phyloP scores from a whole-genome alignment of 2,329 filamentous ascomycete species.

The Grosmannia clavigera region DNA sequence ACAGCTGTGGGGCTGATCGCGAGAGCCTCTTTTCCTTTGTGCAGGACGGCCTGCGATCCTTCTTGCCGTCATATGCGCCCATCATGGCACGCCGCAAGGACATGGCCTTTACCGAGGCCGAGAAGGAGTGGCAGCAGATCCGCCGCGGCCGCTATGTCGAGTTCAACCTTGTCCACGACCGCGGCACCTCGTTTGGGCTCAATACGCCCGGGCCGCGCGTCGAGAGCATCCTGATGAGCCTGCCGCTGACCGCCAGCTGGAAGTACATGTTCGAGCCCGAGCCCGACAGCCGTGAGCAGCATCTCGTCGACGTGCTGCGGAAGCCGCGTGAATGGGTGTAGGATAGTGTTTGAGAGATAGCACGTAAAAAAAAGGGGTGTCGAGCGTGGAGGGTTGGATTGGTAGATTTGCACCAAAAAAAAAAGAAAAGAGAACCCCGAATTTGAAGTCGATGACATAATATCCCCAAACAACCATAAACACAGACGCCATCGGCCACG shows the following conservation, averaged over 20 bases:
- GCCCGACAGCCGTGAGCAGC: slow-evolving; percentile 63
- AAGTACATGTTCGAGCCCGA: slow-evolving; percentile 87
- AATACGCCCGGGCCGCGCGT: slow-evolving; percentile 85
- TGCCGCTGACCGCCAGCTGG: slow-evolving; percentile 88
- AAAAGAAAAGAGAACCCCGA: no score
- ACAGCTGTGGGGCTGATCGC: slow-evolving; percentile 37
- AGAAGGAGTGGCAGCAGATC: slow-evolving; percentile 96
- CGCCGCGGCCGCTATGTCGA: slow-evolving; percentile 92
- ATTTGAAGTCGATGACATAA: no score
- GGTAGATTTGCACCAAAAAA: neutral
- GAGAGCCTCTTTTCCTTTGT: slow-evolving; percentile 86
- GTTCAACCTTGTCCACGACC: slow-evolving; percentile 95
- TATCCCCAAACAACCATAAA: no score
- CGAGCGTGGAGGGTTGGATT: neutral
- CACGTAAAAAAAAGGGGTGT: neutral
- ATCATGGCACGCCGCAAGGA: slow-evolving; percentile 83
- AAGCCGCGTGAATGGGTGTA: slow-evolving; percentile 57
- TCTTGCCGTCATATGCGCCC: slow-evolving; percentile 81
- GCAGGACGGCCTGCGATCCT: slow-evolving; percentile 72
- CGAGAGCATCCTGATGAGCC: slow-evolving; percentile 95
- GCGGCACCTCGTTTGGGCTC: slow-evolving; percentile 86
- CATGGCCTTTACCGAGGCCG: slow-evolving; percentile 72
- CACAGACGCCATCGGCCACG: no score
- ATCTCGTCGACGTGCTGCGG: slow-evolving; percentile 60
- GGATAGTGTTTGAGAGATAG: slow-evolving; percentile 6